Base-by-base conservation (phyloP, 345 rosid species). In the Chamaenerion angustifolium region DNA sequence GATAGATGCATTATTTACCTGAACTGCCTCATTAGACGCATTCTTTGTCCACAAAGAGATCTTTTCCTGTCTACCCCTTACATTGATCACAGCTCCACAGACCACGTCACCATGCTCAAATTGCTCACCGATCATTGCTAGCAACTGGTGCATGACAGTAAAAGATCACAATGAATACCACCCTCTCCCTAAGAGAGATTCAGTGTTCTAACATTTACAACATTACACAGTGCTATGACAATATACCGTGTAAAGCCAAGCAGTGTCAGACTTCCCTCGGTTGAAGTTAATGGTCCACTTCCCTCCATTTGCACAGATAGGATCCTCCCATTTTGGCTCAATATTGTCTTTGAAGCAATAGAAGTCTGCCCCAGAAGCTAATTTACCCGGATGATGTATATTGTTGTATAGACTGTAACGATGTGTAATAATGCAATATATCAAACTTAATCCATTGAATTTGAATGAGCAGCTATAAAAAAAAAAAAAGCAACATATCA, bases 281-380 rank as follows among this genome's bases (percentile, higher is more conserved):
- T 12, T 3, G 50, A 67, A 66, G 37, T 56, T 67, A 58, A 82
- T 65, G 42, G 90, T 82, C 98, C 98, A 92, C 68, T 77, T 92
- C 48, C 98, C 96, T 47, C 98, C 98, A 31, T 87, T 80, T 17
- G 90, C 83, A 65, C 96, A 92, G 18, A 87, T 74, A 44, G 96
- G 98, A 60, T 87, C 96, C 72, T 92, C 96, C 96, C 96, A 88
- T 54, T 88, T 92, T 12, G 98, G 96, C 57, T 92, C 88, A 14
- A 88, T 84, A 10, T 78, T 77, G 64, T 79, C 3, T 42, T 92
- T 92, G 90, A 92, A 92, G 71, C 98, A 92, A 62, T 87, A 71
- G 11, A 87, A 79, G 53, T 82, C 95, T 13, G 88, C 80, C 57
- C 81, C 78, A 0, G 0, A 44, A 16, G 68, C 57, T 65, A 92